Evolutionary conservation across 805 yeast species (phyloP), one percentile per base, ranked within the genome.

Genomic region (Metschnikowia orientalis): DNA sequence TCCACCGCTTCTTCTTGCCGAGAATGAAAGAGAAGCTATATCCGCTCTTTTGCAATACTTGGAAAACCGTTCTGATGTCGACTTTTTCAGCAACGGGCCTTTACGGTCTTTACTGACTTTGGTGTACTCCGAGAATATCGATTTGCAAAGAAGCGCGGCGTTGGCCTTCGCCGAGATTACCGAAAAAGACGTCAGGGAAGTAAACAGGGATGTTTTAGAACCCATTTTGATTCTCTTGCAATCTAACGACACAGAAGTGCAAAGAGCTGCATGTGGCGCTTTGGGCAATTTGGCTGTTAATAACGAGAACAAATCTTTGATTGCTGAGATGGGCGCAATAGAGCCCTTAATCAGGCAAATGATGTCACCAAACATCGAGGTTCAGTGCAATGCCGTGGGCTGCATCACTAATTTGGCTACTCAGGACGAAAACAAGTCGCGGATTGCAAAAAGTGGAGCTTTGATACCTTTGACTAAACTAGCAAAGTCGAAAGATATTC

Each of bases 311-410:
- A 92, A 92, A 59, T 74, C 84, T 11, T 70, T 92, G 32, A 90
- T 92, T 40, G 97, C 94, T 11, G 95, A 90, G 53, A 87, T 92
- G 96, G 97, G 97, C 18, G 98, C 97, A 2, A 73, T 92, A 37
- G 95, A 89, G 44, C 97, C 97, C 4, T 74, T 92, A 28, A 92
- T 92, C 50, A 81, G 94, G 59, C 98, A 92, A 63, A 92, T 92
- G 99, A 82, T 87, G 82, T 82, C 95, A 25, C 77, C 92, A 35
- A 92, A 92, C 53, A 95, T 92, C 38, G 99, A 92, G 60, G 97
- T 92, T 23, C 98, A 92, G 63, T 92, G 99, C 61, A 92, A 92
- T 56, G 98, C 99, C 2, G 98, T 92, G 37, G 99, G 99, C 11
- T 92, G 98, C 59, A 89, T 92, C 54, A 92, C 99, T 22, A 92